These are phyloP conservation scores for Chenopodium suecicum DNA, from an alignment of 148 eudicot species.

Conservation along the genomic window DNA sequence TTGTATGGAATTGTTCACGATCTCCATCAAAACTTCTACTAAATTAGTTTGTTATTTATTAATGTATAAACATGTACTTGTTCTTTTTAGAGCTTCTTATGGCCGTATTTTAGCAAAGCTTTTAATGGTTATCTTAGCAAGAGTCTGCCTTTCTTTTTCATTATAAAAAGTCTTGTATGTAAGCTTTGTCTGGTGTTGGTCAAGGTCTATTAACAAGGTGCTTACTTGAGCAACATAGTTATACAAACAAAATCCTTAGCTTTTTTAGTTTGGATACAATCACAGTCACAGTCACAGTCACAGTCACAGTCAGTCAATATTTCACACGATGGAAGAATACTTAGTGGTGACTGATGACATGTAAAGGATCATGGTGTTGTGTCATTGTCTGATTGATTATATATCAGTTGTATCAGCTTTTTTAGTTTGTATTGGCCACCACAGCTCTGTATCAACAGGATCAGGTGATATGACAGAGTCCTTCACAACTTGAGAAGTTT, in stretches of 20 bases:
- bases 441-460: background rate
- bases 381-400: background rate
- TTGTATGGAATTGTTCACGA: background rate
- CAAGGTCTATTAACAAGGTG: too few species aligned
- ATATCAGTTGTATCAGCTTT: background rate
- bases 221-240: too few species aligned
- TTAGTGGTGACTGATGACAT: background rate
- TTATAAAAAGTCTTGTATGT: too few species aligned
- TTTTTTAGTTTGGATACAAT: too few species aligned
- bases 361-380: background rate
- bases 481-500: background rate
- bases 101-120: background rate
- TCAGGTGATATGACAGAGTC: background rate
- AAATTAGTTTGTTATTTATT: background rate
- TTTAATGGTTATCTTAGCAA: background rate
- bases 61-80: background rate
- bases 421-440: background rate
- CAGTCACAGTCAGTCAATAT: background rate
- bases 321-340: background rate
- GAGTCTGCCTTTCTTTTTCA: too few species aligned
- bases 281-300: too few species aligned
- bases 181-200: too few species aligned
- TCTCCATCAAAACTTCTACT: too few species aligned
- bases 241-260: too few species aligned
- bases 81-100: background rate